phyloP scores from a whole-genome alignment of 2,329 filamentous ascomycete genomes.

The Colletotrichum spaethianum region DNA sequence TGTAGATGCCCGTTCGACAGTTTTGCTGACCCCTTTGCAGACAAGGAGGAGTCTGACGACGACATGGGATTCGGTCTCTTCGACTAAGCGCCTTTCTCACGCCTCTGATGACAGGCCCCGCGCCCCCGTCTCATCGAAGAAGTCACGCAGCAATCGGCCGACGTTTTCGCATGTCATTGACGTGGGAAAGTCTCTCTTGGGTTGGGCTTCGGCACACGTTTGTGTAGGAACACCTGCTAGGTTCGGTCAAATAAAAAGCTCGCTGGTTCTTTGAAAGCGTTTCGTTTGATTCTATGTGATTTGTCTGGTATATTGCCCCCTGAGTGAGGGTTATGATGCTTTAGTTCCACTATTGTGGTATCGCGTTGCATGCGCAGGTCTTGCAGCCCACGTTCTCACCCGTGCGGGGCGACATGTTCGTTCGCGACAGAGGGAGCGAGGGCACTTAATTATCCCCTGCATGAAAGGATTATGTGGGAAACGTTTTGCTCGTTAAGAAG shows the following conservation, averaged over 20 bases:
- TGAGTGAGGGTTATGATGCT: too few relatives aligned
- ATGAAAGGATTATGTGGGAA: neutral
- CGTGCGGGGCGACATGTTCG: neutral
- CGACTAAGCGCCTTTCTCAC: constrained; percentile 68
- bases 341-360: neutral
- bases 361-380: neutral
- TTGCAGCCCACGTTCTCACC: neutral
- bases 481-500: neutral
- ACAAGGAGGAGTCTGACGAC: constrained; percentile 65
- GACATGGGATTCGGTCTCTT: constrained; percentile 76
- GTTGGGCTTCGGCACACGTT: constrained; percentile 40
- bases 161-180: constrained; percentile 49
- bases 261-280: constrained; percentile 40
- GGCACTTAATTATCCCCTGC: neutral
- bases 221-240: constrained; percentile 41
- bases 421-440: neutral
- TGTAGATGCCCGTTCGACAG: constrained; percentile 14
- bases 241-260: constrained; percentile 40
- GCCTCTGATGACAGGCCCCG: constrained; percentile 47
- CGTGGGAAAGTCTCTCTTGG: constrained; percentile 48
- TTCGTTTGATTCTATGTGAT: neutral
- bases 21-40: constrained; percentile 54
- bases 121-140: constrained; percentile 52
- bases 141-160: constrained; percentile 50
- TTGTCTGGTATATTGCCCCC: neutral